These are phyloP conservation scores for Tylopilus cervinicoccineus DNA, from an alignment of 768 basidiomycete species.

Conservation along the genomic window DNA sequence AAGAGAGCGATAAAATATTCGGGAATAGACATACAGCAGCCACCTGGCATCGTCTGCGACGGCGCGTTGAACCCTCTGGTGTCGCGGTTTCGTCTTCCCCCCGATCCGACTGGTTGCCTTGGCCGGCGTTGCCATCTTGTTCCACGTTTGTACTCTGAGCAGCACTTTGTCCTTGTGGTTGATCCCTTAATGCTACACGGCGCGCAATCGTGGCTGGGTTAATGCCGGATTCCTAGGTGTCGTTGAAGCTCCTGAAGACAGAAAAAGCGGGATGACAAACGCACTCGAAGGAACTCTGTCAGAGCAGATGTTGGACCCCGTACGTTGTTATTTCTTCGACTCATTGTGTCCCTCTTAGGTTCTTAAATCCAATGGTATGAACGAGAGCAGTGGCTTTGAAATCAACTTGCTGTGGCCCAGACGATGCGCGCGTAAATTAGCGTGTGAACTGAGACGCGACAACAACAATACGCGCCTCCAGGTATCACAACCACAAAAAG, in stretches of 20 bases:
- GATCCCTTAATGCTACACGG: conserved; percentile 31
- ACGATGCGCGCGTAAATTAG: conserved; percentile 11
- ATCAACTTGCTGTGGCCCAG: conserved; percentile 1
- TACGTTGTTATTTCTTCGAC: conserved; percentile 49
- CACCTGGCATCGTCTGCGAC: conserved; percentile 14
- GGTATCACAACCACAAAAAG: too few relatives aligned
- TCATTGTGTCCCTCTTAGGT: conserved; percentile 13
- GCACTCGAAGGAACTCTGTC: conserved; percentile 74
- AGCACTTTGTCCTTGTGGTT: conserved; percentile 31
- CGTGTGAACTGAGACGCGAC: conserved; percentile 11
- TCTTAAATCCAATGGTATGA: neutral
- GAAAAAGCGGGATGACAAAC: conserved; percentile 10
- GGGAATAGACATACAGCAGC: conserved; percentile 5
- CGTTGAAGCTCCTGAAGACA: conserved; percentile 17
- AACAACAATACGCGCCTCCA: conserved; percentile 8
- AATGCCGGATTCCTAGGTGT: conserved; percentile 48
- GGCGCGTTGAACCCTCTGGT: conserved; percentile 7
- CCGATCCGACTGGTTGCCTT: conserved; percentile 14
- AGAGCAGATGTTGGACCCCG: conserved; percentile 81
- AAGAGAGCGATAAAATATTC: neutral
- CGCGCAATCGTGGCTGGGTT: conserved; percentile 40
- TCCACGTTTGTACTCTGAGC: conserved; percentile 8
- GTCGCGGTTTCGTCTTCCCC: neutral
- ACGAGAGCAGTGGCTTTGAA: neutral
- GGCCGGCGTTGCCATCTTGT: conserved; percentile 9